A percentile compares a stretch with the other conserved stretches of the same genome.
Evolutionary conservation across 768 basidiomycete species (phyloP).

Genomic region (Podaxis mareebaensis): DNA sequence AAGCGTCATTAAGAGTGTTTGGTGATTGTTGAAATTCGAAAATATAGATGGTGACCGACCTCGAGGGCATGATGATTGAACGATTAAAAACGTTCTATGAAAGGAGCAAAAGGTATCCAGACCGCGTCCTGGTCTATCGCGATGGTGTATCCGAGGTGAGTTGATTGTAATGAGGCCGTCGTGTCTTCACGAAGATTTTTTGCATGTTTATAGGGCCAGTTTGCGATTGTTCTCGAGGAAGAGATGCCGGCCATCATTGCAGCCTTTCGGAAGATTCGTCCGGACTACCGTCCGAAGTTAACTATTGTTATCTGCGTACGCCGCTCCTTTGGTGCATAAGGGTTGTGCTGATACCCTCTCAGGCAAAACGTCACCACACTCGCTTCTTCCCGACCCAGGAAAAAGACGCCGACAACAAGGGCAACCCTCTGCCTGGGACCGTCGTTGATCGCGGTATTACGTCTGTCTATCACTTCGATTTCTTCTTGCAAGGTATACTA

Average conservation of each 20-base stretch:
- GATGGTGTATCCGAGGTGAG: constrained; percentile 81
- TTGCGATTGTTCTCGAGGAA: constrained; percentile 56
- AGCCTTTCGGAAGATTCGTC: constrained; percentile 54
- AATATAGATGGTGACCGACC: constrained; percentile 73
- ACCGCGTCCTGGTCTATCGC: constrained; percentile 71
- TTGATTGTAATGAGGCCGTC: constrained; percentile 22
- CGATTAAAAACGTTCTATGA: constrained; percentile 54
- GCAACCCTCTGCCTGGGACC: constrained; percentile 77
- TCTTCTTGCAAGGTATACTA: constrained; percentile 61
- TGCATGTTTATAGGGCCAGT: constrained; percentile 65
- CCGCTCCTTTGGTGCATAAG: constrained; percentile 16
- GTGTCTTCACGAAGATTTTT: neutral
- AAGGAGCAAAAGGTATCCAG: constrained; percentile 54
- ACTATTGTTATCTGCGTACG: constrained; percentile 80
- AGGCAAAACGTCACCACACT: constrained; percentile 54
- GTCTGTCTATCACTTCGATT: constrained; percentile 64
- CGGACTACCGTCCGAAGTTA: constrained; percentile 53
- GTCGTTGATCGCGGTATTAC: constrained; percentile 83
- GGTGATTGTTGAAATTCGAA: neutral
- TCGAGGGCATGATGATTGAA: constrained; percentile 66
- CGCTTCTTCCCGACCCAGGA: constrained; percentile 65
- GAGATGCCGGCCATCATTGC: constrained; percentile 66
- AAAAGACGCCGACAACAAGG: constrained; percentile 56
- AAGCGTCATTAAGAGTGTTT: neutral
- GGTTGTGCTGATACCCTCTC: constrained; percentile 13